Base-by-base conservation (phyloP, 371 early-diverging fungal genomes). In the Syncephalastrum sp. region DNA sequence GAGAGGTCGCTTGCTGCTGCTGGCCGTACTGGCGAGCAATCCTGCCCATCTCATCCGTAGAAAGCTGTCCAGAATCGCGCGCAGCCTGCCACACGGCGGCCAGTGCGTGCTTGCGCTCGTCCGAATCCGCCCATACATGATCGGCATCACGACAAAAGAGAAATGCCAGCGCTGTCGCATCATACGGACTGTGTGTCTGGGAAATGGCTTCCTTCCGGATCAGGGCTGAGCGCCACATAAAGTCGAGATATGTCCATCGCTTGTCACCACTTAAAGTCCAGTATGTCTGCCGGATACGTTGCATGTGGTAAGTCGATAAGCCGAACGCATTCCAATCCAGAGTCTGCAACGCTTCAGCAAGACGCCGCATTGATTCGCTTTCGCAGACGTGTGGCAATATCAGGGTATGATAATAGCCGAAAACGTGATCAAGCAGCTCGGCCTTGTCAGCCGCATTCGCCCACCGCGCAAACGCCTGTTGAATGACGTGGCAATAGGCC, bases 401-500 rank as follows among this genome's bases (percentile, higher is more conserved):
- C 50, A 27, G n/a, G 16, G 52, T 47, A 19, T 59, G 59, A 41
- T 59, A 59, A 13, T 47, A 53, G 5, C 47, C 45, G 38, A 59
- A 59, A 14, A 59, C 5, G 23, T 8, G 21, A 12, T 42, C 41
- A 3, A 59, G 53, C 17, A 57, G 16, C 15, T 44, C 42, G 24
- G 57, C 41, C 15, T 46, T 42, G 16, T 48, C 50, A 8, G 41
- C 4, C 17, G 14, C 14, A 15, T 57, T 24, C 6, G 38, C 38
- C 38, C 25, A 49, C 25, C 43, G 13, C 1, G 5, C 15, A 2
- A 57, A 16, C 3, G 33, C 33, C 5, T 29, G 33, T 21, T 27
- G 51, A 14, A 59, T 14, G 8, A 59, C 19, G 16, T 59, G 29
- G 3, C 17, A 41, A 46, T 59, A 59, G 1, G 38, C 38, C 38